Conservation (phyloP, 2,329 filamentous ascomycete genomes). For the Monosporascus ibericus region DNA sequence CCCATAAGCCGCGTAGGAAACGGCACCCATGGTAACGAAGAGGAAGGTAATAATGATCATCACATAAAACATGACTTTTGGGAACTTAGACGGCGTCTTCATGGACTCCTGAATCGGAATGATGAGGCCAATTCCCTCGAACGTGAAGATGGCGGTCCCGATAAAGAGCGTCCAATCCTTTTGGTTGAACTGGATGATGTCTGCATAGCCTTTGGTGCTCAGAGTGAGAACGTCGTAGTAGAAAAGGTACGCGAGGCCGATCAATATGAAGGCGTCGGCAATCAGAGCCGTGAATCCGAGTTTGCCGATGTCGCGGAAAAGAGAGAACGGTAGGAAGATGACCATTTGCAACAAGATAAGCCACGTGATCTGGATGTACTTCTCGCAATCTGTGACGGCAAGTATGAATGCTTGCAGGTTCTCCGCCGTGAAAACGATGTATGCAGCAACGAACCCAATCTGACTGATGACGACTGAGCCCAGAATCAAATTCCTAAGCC, state of each 20-base stretch:
- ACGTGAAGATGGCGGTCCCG: conserved; percentile 97
- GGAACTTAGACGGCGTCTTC: conserved; percentile 85
- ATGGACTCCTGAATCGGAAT: conserved; percentile 98
- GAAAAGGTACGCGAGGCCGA: conserved; percentile 88
- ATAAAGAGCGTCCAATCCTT: conserved; percentile 96
- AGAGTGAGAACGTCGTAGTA: conserved; percentile 92
- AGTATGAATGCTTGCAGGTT: conserved; percentile 93
- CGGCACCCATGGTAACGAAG: conserved; percentile 83
- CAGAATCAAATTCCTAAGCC: conserved; percentile 84
- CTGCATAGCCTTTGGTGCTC: conserved; percentile 66
- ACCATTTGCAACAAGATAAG: conserved; percentile 93
- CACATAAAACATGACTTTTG: conserved; percentile 76
- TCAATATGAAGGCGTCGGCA: conserved; percentile 88
- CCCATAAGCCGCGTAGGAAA: conserved; percentile 94
- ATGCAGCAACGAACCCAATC: conserved; percentile 88
- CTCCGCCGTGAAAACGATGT: conserved; percentile 94
- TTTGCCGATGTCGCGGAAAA: conserved; percentile 95
- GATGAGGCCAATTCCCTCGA: conserved; percentile 94
- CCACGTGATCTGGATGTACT: conserved; percentile 77
- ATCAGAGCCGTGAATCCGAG: conserved; percentile 91
- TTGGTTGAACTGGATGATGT: conserved; percentile 86
- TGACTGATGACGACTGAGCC: conserved; percentile 91
- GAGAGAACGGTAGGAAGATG: conserved; percentile 88
- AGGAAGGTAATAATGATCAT: conserved; percentile 94
- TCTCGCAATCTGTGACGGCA: conserved; percentile 83